These are phyloP conservation scores for Fusarium sp. DNA, from an alignment of 2,329 filamentous ascomycete genomes.

Conservation along the genomic window DNA sequence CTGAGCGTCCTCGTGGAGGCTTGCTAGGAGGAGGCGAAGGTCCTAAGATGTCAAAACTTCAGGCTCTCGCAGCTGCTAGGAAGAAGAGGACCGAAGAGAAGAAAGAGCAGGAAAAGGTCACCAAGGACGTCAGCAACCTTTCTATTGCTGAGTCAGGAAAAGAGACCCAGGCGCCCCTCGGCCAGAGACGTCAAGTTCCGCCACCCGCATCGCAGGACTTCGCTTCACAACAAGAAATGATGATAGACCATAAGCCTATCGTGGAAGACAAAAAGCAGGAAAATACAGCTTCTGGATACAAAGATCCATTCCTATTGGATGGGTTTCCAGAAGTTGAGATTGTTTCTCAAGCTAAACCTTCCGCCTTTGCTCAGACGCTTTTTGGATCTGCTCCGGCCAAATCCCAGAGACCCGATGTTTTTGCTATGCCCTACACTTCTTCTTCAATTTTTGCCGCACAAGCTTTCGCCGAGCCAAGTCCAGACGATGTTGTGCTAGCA, in stretches of 20 bases:
- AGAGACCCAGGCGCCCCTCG: constrained; percentile 43
- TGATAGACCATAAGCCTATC: neutral
- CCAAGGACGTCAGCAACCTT: constrained; percentile 48
- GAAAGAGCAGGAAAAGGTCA: constrained; percentile 48
- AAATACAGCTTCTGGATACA: neutral
- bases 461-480: constrained; percentile 86
- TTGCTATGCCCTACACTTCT: constrained; percentile 62
- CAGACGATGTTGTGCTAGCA: constrained; percentile 87
- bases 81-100: constrained; percentile 83
- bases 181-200: constrained; percentile 40
- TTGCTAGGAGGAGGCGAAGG: constrained; percentile 80
- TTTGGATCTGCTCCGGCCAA: constrained; percentile 57
- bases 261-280: neutral
- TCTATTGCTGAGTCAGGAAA: constrained; percentile 49
- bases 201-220: constrained; percentile 3
- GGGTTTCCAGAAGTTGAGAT: constrained; percentile 6
- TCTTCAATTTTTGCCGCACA: constrained; percentile 63
- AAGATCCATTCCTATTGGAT: constrained; percentile 1
- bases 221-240: neutral
- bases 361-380: constrained; percentile 67
- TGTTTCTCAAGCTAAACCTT: constrained; percentile 54
- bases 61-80: constrained; percentile 85
- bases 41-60: constrained; percentile 87
- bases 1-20: constrained; percentile 67
- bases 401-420: constrained; percentile 49